A percentile compares a stretch with the other conserved stretches of the same genome.
Evolutionary conservation across 768 basidiomycete genomes (phyloP).

Genomic region (Boletus patriciae): DNA sequence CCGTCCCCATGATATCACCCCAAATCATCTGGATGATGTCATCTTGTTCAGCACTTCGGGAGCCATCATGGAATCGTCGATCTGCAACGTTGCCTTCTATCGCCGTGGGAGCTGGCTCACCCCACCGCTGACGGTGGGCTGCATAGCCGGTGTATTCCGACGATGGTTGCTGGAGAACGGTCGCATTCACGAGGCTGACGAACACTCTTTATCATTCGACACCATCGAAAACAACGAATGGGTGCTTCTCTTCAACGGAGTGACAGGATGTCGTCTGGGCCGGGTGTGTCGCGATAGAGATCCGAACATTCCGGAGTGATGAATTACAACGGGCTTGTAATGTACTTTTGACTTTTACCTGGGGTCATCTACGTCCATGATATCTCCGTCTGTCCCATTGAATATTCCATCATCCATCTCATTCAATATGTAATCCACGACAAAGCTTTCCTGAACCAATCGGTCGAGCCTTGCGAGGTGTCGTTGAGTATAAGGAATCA

Average conservation of each 20-base stretch:
- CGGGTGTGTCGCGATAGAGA: constrained; percentile 9
- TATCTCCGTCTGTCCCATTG: constrained; percentile 44
- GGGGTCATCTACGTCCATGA: constrained; percentile 42
- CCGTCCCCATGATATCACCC: neutral
- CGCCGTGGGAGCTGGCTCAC: constrained; percentile 63
- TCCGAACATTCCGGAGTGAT: neutral
- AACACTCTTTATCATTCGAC: constrained; percentile 42
- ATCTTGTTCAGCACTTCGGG: constrained; percentile 56
- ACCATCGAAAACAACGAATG: constrained; percentile 54
- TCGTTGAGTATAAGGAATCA: constrained; percentile 93
- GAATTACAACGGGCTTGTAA: constrained; percentile 2
- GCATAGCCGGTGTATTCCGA: constrained; percentile 70
- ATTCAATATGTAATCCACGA: constrained; percentile 84
- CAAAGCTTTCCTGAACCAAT: constrained; percentile 91
- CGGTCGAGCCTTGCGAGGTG: constrained; percentile 84
- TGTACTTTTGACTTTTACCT: constrained; percentile 18
- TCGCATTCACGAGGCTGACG: constrained; percentile 51
- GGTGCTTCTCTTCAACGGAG: constrained; percentile 71
- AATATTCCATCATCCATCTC: constrained; percentile 88
- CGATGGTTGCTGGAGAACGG: constrained; percentile 65
- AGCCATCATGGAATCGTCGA: constrained; percentile 62
- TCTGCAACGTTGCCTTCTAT: constrained; percentile 71
- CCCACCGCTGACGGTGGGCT: constrained; percentile 58
- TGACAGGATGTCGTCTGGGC: constrained; percentile 67
- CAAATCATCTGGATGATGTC: constrained; percentile 49